Percentiles rank a stretch among this genome's conserved stretches.
These are phyloP conservation scores for Mycena rosella DNA, from an alignment of 768 basidiomycete genomes.

Conservation along the genomic window DNA sequence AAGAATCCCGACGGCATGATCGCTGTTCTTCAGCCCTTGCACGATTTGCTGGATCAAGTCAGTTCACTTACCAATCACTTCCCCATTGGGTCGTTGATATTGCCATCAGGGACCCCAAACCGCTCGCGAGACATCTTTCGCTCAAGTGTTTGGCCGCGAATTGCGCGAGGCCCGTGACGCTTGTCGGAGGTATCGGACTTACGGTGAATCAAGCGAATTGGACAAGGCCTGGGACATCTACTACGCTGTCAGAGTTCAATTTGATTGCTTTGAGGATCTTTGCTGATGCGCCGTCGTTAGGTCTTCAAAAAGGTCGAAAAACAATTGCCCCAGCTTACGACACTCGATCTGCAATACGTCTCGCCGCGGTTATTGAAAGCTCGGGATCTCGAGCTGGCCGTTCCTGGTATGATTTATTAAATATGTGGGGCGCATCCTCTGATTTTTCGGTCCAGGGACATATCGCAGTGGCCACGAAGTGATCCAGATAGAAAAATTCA, in stretches of 20 bases:
- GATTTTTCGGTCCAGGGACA: constrained; percentile 67
- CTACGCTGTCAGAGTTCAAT: constrained; percentile 74
- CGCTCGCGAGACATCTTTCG: constrained; percentile 93
- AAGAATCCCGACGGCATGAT: constrained; percentile 99
- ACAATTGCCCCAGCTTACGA: constrained; percentile 88
- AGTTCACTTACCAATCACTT: constrained; percentile 33
- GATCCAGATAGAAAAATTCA: constrained; percentile 86
- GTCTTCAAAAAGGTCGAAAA: constrained; percentile 98
- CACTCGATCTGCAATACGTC: constrained; percentile 96
- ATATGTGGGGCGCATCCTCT: constrained; percentile 2
- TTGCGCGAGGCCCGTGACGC: constrained; percentile 93
- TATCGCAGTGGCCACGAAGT: constrained; percentile 91
- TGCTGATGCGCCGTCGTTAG: constrained; percentile 51
- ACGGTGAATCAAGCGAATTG: constrained; percentile 89
- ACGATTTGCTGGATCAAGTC: constrained; percentile 91
- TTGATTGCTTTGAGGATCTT: background rate
- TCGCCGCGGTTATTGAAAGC: constrained; percentile 93
- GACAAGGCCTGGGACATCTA: constrained; percentile 99
- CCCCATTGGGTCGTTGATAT: constrained; percentile 12
- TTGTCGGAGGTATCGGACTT: constrained; percentile 85
- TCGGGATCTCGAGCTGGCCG: constrained; percentile 92
- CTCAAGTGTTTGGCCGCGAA: constrained; percentile 93
- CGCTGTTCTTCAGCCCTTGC: constrained; percentile 89
- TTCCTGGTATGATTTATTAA: constrained; percentile 73
- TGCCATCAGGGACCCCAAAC: constrained; percentile 87